These are phyloP conservation scores for Rhizophagus sp. DNA, from an alignment of 192 early-diverging fungal genomes.

Conservation along the genomic window DNA sequence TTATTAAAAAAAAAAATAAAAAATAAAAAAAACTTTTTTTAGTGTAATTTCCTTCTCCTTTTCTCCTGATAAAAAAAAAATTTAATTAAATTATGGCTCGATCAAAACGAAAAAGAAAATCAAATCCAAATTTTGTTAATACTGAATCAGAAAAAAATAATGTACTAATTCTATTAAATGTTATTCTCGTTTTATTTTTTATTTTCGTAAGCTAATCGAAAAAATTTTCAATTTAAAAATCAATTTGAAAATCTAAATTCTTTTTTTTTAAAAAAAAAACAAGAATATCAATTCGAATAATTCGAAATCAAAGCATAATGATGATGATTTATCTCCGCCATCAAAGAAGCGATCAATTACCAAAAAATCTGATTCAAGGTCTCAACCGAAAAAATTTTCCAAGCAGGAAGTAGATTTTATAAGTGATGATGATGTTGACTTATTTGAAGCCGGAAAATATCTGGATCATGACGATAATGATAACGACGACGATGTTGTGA, in stretches of 20 bases:
- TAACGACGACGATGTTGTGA: conserved; percentile 25
- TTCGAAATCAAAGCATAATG: neutral
- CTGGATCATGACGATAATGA: conserved; percentile 50
- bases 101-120: neutral
- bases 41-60: too few relatives aligned
- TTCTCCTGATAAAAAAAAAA: too few relatives aligned
- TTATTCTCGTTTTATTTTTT: too few relatives aligned
- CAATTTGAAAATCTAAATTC: too few relatives aligned
- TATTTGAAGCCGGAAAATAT: neutral
- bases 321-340: neutral
- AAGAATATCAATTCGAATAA: neutral
- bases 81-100: neutral
- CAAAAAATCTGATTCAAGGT: neutral
- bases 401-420: neutral
- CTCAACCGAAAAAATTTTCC: neutral
- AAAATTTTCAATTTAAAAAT: neutral
- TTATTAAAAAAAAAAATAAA: too few relatives aligned
- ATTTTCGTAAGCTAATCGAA: neutral
- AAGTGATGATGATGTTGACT: neutral
- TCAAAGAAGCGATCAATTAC: neutral
- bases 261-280: too few relatives aligned
- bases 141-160: neutral
- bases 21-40: too few relatives aligned
- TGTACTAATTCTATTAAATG: neutral
- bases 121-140: neutral